Conservation (phyloP, 1,284 basidiomycete genomes). For the Sporisorium iseilematis-ciliati region DNA sequence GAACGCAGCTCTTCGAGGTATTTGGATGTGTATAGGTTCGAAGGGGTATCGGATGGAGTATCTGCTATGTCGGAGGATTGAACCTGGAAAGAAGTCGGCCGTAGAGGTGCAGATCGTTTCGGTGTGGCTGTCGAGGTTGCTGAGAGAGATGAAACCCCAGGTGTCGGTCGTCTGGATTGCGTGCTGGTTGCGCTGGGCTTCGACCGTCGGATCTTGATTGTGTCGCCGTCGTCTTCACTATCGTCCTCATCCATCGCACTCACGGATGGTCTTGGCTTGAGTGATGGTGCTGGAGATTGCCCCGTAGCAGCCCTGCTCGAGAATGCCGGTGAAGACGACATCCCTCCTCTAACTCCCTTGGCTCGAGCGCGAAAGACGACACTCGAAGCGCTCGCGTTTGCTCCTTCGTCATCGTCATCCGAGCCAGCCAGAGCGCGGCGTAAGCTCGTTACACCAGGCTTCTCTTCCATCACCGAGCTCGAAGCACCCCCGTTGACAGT, state of each 20-base stretch:
- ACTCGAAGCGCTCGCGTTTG: not conserved
- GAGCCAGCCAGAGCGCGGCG: not conserved
- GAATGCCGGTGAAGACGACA: constrained; percentile 5
- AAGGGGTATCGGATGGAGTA: not conserved
- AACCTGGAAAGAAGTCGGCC: constrained; percentile 21
- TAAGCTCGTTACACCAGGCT: not conserved
- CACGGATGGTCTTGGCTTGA: not conserved
- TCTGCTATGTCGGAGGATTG: not conserved
- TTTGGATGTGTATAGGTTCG: constrained; percentile 33
- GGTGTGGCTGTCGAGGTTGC: constrained; percentile 9
- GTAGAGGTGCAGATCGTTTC: constrained; percentile 18
- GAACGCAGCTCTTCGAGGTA: constrained; percentile 40
- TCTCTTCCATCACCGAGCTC: not conserved
- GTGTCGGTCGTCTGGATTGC: constrained; percentile 11
- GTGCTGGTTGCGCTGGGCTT: constrained; percentile 16
- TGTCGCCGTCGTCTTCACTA: constrained; percentile 6
- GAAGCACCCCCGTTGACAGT: not conserved
- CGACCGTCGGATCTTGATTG: constrained; percentile 36
- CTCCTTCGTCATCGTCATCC: constrained; percentile 15
- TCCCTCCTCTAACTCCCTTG: constrained; percentile 13
- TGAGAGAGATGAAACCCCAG: constrained; percentile 1
- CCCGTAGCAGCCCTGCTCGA: not conserved
- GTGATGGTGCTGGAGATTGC: not conserved
- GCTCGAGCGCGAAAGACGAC: constrained; percentile 33
- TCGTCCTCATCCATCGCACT: constrained; percentile 21